A percentile compares a stretch with the other conserved stretches of the same genome.
Conservation (phyloP, 2,329 filamentous ascomycete species). For the Exophiala sideris region DNA sequence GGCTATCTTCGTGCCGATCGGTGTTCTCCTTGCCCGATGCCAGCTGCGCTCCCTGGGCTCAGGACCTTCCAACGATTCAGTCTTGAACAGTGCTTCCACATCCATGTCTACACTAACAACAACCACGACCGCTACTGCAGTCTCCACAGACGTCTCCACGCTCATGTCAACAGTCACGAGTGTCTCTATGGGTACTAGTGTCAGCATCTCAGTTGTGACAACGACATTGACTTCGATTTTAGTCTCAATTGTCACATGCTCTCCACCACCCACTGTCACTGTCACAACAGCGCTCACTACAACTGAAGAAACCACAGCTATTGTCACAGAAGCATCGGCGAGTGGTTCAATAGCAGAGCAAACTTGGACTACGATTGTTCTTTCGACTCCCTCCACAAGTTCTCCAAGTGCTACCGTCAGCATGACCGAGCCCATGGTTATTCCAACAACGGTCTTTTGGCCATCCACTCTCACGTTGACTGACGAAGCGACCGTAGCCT, state of each 20-base stretch:
- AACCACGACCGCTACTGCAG: background rate
- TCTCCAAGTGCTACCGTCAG: background rate
- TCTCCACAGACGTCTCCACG: background rate
- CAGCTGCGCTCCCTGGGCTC: background rate
- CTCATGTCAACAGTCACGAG: background rate
- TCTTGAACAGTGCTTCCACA: background rate
- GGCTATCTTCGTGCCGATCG: slow-evolving; percentile 6
- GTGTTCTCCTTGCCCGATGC: background rate
- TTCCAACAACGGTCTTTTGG: background rate
- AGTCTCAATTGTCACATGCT: slow-evolving; percentile 7
- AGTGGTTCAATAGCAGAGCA: no score
- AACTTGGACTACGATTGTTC: no score
- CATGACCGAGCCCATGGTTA: background rate
- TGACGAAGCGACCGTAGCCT: background rate
- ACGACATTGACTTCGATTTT: slow-evolving; percentile 2
- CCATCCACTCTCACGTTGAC: no score
- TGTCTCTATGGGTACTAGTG: background rate
- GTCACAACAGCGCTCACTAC: slow-evolving; percentile 1
- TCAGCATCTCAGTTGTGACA: background rate
- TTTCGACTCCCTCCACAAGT: no score
- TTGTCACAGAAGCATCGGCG: background rate
- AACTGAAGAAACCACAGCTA: background rate
- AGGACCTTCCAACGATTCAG: background rate
- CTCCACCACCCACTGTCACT: background rate
- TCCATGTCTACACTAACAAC: background rate